phyloP scores from a whole-genome alignment of 2,329 filamentous ascomycete genomes.

The Anthostomella pinea region DNA sequence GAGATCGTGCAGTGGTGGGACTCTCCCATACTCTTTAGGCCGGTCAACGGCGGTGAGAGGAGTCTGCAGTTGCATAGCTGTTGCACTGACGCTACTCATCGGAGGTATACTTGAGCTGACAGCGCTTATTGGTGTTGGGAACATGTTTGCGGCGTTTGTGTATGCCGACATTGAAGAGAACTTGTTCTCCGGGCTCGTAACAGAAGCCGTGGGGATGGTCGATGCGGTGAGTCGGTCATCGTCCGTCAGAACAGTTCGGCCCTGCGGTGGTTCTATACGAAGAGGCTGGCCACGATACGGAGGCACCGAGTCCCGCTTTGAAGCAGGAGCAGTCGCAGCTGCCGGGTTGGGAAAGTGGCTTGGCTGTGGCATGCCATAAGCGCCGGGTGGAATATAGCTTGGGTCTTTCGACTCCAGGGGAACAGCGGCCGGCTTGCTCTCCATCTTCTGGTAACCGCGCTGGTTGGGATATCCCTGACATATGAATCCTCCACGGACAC shows the following conservation, averaged over 20 bases:
- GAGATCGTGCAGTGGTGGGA: constrained; percentile 59
- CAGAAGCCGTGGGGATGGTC: constrained; percentile 56
- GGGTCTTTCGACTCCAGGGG: constrained; percentile 83
- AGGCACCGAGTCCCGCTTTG: constrained; percentile 55
- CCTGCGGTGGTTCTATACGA: constrained; percentile 62
- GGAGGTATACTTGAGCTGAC: constrained; percentile 32
- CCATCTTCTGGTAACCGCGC: constrained; percentile 76
- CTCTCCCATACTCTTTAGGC: constrained; percentile 56
- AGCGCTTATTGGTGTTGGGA: constrained; percentile 63
- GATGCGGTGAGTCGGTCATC: constrained; percentile 60
- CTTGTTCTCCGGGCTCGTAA: constrained; percentile 59
- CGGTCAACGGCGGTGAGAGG: constrained; percentile 31
- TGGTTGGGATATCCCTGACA: constrained; percentile 89
- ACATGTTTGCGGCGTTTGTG: constrained; percentile 50
- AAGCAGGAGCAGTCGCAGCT: constrained; percentile 28
- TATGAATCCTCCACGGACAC: constrained; percentile 81
- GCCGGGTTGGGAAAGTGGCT: constrained; percentile 29
- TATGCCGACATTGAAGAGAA: constrained; percentile 55
- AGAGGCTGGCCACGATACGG: constrained; percentile 60
- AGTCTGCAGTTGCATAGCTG: constrained; percentile 34
- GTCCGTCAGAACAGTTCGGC: constrained; percentile 52
- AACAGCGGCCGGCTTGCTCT: constrained; percentile 64
- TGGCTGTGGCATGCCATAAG: constrained; percentile 58
- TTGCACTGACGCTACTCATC: too few relatives aligned
- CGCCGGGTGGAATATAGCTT: constrained; percentile 57